Percentiles rank a stretch among this genome's conserved stretches.
These are phyloP conservation scores for Antarctomyces pellizariae DNA, from an alignment of 495 filamentous ascomycete species.

Conservation along the genomic window DNA sequence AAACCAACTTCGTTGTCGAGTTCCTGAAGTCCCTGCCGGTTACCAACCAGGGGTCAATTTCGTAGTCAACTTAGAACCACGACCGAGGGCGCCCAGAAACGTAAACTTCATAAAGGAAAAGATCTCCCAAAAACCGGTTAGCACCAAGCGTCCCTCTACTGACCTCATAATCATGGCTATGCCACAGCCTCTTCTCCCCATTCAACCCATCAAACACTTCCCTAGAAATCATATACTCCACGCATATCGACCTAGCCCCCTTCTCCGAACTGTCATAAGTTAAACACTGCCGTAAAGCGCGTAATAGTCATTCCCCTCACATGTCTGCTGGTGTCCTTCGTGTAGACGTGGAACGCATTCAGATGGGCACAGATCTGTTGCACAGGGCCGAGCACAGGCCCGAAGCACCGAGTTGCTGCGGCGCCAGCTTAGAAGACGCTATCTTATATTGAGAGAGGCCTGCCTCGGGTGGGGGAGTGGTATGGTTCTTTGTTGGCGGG, in stretches of 20 bases:
- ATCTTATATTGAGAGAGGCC: too few species aligned
- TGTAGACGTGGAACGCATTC: conserved; percentile 19
- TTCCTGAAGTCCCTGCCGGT: conserved; percentile 59
- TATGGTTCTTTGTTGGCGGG: too few species aligned
- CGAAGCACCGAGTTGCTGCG: too few species aligned
- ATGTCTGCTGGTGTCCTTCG: conserved; percentile 13
- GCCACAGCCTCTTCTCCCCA: conserved; percentile 31
- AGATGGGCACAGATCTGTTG: conserved; percentile 39
- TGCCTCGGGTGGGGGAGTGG: too few species aligned
- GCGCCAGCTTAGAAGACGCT: too few species aligned
- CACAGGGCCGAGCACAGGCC: conserved; percentile 45
- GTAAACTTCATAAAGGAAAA: not conserved
- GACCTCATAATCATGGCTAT: conserved; percentile 20
- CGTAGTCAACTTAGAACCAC: conserved; percentile 55
- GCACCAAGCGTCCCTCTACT: conserved; percentile 46
- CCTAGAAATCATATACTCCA: conserved; percentile 83
- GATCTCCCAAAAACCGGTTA: not conserved
- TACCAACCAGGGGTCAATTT: conserved; percentile 71
- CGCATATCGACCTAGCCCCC: conserved; percentile 53
- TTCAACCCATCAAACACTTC: conserved; percentile 41
- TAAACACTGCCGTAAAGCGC: conserved; percentile 31
- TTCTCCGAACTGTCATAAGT: conserved; percentile 49
- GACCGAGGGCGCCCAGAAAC: conserved; percentile 11
- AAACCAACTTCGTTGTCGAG: too few species aligned
- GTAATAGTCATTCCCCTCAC: conserved; percentile 19